phyloP scores from a whole-genome alignment of 2,329 filamentous ascomycete species.

The Curvularia eragrostidis region DNA sequence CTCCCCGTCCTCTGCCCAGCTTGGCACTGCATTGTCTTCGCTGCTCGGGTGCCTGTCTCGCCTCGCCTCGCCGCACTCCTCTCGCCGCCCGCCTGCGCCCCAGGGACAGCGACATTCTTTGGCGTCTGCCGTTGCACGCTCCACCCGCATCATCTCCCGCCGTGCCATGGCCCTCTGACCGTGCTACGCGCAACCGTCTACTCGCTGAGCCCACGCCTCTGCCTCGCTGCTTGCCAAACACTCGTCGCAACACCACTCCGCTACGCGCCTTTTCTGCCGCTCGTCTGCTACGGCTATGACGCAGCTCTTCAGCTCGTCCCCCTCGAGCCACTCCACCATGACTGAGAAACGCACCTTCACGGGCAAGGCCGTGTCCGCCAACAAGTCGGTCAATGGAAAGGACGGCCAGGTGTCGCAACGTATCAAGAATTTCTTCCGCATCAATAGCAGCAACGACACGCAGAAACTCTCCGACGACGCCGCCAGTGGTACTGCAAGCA shows the following conservation, averaged over 20 bases:
- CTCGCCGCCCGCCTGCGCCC: conserved; percentile 13
- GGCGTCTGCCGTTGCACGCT: conserved; percentile 23
- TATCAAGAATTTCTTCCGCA: conserved; percentile 74
- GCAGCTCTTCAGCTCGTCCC: conserved; percentile 52
- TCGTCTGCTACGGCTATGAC: conserved; percentile 44
- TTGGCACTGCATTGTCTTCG: conserved; percentile 10
- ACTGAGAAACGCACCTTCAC: conserved; percentile 59
- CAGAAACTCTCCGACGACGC: conserved; percentile 50
- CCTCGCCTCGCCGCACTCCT: not conserved
- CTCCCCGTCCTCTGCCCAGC: not conserved
- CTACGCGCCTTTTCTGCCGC: conserved; percentile 6
- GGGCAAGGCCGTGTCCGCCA: conserved; percentile 54
- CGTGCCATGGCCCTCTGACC: conserved; percentile 47
- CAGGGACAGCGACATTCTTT: conserved; percentile 37
- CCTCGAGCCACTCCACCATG: conserved; percentile 47
- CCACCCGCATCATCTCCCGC: conserved; percentile 32
- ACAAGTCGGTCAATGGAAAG: conserved; percentile 57
- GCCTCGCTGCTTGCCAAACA: conserved; percentile 10
- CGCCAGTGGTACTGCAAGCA: conserved; percentile 38
- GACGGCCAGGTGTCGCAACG: conserved; percentile 66
- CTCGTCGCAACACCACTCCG: not conserved
- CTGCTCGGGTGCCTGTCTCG: not conserved
- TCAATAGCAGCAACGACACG: conserved; percentile 62
- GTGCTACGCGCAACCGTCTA: conserved; percentile 29
- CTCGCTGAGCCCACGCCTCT: conserved; percentile 15